phyloP scores from a whole-genome alignment of 306 rosid species.

The Cucumis hystrix region DNA sequence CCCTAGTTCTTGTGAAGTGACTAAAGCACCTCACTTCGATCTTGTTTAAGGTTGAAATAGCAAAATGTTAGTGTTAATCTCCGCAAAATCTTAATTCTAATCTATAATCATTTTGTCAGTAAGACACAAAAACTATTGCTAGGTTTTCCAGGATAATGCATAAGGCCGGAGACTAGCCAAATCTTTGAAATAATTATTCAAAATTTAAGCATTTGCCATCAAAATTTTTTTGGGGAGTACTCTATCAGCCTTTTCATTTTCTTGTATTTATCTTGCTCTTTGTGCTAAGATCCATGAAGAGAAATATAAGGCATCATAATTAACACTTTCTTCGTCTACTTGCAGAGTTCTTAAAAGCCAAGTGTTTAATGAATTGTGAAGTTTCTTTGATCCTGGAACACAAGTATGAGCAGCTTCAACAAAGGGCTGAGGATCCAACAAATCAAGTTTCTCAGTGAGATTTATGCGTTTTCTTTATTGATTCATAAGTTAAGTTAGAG shows the following conservation, averaged over 20 bases:
- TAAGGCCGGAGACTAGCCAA: neutral
- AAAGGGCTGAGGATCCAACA: constrained; percentile 76
- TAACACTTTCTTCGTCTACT: neutral
- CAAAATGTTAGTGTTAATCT: too few species aligned
- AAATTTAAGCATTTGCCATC: neutral
- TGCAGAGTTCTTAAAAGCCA: constrained; percentile 87
- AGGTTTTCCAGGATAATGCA: neutral
- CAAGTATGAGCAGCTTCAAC: constrained; percentile 94
- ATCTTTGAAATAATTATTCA: neutral
- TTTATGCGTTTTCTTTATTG: neutral
- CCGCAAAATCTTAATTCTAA: neutral
- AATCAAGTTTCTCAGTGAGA: constrained; percentile 92
- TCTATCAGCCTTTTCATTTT: neutral
- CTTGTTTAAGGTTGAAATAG: too few species aligned
- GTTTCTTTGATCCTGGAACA: constrained; percentile 91
- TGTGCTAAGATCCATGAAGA: neutral
- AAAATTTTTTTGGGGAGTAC: neutral
- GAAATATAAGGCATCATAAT: neutral
- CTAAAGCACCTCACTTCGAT: too few species aligned
- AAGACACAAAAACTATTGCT: neutral
- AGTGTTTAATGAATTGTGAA: constrained; percentile 94
- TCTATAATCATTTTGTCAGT: neutral
- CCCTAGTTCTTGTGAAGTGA: too few species aligned
- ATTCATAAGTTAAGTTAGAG: neutral
- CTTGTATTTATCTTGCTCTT: neutral